Evolutionary conservation across 129 eudicot genomes (phyloP).

Genomic region (Sambucus nigra): DNA sequence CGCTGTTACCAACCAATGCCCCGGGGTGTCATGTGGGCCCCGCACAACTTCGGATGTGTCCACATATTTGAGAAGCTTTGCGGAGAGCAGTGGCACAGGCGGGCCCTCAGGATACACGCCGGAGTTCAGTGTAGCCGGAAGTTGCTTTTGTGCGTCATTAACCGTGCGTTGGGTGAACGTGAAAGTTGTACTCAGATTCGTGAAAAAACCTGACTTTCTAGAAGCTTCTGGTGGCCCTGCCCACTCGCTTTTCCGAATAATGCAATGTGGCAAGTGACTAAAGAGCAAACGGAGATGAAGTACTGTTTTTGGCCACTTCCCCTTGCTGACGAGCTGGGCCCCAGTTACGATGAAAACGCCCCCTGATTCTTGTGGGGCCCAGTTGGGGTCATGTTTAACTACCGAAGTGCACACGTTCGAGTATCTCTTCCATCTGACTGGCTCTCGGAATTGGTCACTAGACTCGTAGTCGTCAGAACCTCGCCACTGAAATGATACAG

Average conservation of each 20-base stretch:
- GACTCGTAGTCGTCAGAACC: conserved; percentile 69
- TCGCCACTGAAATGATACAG: conserved; percentile 53
- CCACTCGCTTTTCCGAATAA: conserved; percentile 71
- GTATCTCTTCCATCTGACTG: conserved; percentile 66
- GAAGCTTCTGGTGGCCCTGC: conserved; percentile 53
- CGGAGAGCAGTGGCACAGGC: conserved; percentile 49
- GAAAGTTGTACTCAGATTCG: conserved; percentile 71
- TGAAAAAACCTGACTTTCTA: conserved; percentile 57
- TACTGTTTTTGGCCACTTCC: conserved; percentile 65
- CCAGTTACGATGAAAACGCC: conserved; percentile 87
- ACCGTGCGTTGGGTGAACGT: conserved; percentile 49
- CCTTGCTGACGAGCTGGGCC: conserved; percentile 73
- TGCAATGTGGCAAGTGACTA: conserved; percentile 68
- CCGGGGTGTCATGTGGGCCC: conserved; percentile 81
- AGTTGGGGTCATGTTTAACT: conserved; percentile 65
- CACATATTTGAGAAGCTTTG: conserved; percentile 55
- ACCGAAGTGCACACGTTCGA: conserved; percentile 62
- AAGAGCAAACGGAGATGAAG: conserved; percentile 77
- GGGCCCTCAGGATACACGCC: conserved; percentile 88
- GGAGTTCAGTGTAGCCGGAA: conserved; percentile 48
- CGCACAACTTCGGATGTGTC: conserved; percentile 62
- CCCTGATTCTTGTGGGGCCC: conserved; percentile 34
- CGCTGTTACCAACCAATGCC: conserved; percentile 97
- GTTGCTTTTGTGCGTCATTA: conserved; percentile 46
- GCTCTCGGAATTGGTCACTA: conserved; percentile 52